Evolutionary conservation across 2,329 filamentous ascomycete genomes (phyloP), one percentile per base, ranked within the genome.

Genomic region (Alternaria arbusti): DNA sequence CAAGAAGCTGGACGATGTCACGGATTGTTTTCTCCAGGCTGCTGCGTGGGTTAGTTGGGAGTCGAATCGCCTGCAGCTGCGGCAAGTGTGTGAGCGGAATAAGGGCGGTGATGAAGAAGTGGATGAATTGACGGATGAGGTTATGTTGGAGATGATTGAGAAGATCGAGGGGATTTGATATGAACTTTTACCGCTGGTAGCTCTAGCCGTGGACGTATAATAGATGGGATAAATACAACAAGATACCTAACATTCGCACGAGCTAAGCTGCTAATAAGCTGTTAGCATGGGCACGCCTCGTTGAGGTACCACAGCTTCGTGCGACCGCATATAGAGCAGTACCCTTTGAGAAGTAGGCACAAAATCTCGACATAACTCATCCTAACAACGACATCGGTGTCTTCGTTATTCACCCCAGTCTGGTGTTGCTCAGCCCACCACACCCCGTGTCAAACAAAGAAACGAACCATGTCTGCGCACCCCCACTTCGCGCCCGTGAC

Each of bases 41-140:
- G 84, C 93, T 62, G 89, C 91, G 3, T 95, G 91, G 89, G 79
- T 93, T 40, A 85, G 89, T 64, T 96, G 93, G 93, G 88, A 93
- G 74, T 81, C 84, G 69, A 91, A 91, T 69, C 64, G 79, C 20
- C 44, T 61, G 44, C 70, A 73, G 54, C 56, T 74, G 5, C 23
- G 23, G 11, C 50, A 61, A 11, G 57, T 68, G 2, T 56, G 45
- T 55, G 25, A 49, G 15, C 22, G 17, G 26, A 47, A 13, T 22
- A 30, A 17, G 23, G 23, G 23, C 5, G 22, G 45, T 10, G 12
- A 57, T 50, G 59, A 40, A 23, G 20, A 15, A 0, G 5, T 40
- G 17, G 6, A 22, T 1, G 36, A 45, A 4, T 7, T 60, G 23
- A 44, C 59, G 9, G 66, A 68, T 9, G 59, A 51, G n/a, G 46